phyloP scores from a whole-genome alignment of 2,329 filamentous ascomycete genomes.

The Aspergillus arachidicola region DNA sequence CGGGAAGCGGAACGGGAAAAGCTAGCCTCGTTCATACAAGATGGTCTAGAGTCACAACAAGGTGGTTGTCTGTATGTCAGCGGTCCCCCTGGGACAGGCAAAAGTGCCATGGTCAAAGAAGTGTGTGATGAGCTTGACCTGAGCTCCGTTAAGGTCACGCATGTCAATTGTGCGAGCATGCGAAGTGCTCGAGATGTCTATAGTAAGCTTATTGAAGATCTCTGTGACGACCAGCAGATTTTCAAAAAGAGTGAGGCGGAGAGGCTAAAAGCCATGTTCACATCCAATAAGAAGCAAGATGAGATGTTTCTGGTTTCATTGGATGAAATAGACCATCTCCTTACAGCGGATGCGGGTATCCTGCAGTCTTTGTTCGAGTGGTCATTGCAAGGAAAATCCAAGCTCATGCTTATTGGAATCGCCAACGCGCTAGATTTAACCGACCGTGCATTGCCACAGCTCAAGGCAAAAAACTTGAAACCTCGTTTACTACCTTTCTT shows the following conservation, averaged over 20 bases:
- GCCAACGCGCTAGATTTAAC: slow-evolving; percentile 95
- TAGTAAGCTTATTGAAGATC: slow-evolving; percentile 71
- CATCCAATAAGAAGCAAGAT: slow-evolving; percentile 58
- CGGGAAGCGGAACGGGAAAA: slow-evolving; percentile 70
- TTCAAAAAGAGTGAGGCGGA: slow-evolving; percentile 69
- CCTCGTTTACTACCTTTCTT: slow-evolving; percentile 88
- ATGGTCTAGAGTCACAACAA: slow-evolving; percentile 60
- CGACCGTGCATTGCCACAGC: slow-evolving; percentile 87
- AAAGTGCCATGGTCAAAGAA: slow-evolving; percentile 89
- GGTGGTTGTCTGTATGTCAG: slow-evolving; percentile 92
- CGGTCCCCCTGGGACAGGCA: slow-evolving; percentile 92
- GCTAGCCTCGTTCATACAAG: slow-evolving; percentile 68
- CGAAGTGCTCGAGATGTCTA: slow-evolving; percentile 87
- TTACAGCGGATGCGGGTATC: slow-evolving; percentile 84
- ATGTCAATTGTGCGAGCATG: slow-evolving; percentile 97
- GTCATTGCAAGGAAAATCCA: slow-evolving; percentile 80
- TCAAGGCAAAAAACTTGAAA: slow-evolving; percentile 90
- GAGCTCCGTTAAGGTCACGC: slow-evolving; percentile 65
- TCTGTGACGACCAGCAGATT: slow-evolving; percentile 64
- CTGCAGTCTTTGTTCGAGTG: slow-evolving; percentile 96
- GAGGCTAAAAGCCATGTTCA: slow-evolving; percentile 70
- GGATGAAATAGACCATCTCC: slow-evolving; percentile 92
- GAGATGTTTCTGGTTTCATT: slow-evolving; percentile 78
- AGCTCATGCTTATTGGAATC: slow-evolving; percentile 83
- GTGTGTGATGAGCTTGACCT: slow-evolving; percentile 65